Base-by-base conservation (phyloP, 495 filamentous ascomycete genomes). In the Platismatia glauca region DNA sequence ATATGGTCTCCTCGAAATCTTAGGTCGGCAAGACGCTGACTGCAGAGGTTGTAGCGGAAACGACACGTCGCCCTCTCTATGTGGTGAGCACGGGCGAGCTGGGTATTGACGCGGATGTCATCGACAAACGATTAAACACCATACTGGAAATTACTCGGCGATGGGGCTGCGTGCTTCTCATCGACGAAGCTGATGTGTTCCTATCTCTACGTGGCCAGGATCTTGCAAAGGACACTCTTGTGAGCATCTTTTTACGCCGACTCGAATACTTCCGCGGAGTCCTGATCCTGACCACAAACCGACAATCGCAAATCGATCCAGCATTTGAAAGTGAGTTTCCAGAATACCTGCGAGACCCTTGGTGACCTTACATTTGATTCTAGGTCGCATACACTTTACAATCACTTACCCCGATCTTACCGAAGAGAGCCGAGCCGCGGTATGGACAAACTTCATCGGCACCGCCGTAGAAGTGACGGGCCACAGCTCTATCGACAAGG, bases 161-260 rank as follows among this genome's bases (percentile, higher is more conserved):
- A 24, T 71, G 68, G 70, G 55, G 64, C 48, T 74, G 76, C 13
- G 73, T 81, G 50, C 71, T 82, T 0, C 72, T 84, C 0, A 75
- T 89, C 3, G 86, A 88, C 59, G 85, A 89, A 70, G 82, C 81
- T 46, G 86, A 89, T 57, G 82, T 86, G 18, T 87, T 86, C 74
- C 74, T 87, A n/a, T 35, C 80, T 84, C 70, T 76, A 68, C 55
- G 72, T n/a, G 76, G 74, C 58, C 70, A 76, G 67, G 48, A 68
- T 38, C 35, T 71, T 20, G 12, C 15, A 13, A 60, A 61, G 16
- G 69, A 70, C 46, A 59, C 22, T 7, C 44, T 71, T 29, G 66
- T 66, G 0, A 55, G 44, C 29, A 66, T 83, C 59, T 83, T 84
- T 61, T 68, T 84, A 53, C 73, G 81, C 31, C 78, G 77, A 63